These are phyloP conservation scores for Glycine soja DNA, from an alignment of 306 rosid species.

Conservation along the genomic window DNA sequence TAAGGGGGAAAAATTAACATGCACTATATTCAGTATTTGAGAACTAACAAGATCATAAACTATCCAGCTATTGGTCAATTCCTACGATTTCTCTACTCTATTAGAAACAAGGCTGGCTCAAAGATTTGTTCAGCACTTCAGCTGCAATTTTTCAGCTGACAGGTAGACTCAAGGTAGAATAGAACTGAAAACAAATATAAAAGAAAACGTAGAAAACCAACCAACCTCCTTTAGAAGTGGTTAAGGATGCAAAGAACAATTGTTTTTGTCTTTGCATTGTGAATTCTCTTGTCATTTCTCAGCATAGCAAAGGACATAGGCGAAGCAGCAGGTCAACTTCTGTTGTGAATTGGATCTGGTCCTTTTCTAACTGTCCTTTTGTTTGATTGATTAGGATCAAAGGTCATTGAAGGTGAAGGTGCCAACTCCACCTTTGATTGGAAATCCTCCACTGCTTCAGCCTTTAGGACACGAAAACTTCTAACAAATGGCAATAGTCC, in stretches of 20 bases:
- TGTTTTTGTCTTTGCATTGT: conserved; percentile 38
- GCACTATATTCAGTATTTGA: conserved; percentile 51
- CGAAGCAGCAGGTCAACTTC: conserved; percentile 58
- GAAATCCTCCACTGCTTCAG: conserved; percentile 61
- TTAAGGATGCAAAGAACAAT: conserved; percentile 43
- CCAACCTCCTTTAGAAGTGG: conserved; percentile 45
- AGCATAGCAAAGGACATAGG: conserved; percentile 33
- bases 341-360: conserved; percentile 95
- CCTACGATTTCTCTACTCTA: conserved; percentile 58
- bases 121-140: conserved; percentile 45
- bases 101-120: conserved; percentile 46
- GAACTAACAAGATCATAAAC: conserved; percentile 54
- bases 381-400: conserved; percentile 75
- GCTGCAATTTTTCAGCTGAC: conserved; percentile 58
- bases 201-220: conserved; percentile 52
- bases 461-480: conserved; percentile 60
- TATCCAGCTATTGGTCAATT: conserved; percentile 61
- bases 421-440: conserved; percentile 62
- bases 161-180: conserved; percentile 20
- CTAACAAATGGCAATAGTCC: conserved; percentile 50
- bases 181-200: conserved; percentile 34
- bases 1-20: conserved; percentile 29
- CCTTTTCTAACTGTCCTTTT: conserved; percentile 78
- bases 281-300: conserved; percentile 41
- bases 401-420: conserved; percentile 70